Evolutionary conservation across 2,329 filamentous ascomycete species (phyloP), one percentile per base, ranked within the genome.

Genomic region (Pochonia chlamydosporia): DNA sequence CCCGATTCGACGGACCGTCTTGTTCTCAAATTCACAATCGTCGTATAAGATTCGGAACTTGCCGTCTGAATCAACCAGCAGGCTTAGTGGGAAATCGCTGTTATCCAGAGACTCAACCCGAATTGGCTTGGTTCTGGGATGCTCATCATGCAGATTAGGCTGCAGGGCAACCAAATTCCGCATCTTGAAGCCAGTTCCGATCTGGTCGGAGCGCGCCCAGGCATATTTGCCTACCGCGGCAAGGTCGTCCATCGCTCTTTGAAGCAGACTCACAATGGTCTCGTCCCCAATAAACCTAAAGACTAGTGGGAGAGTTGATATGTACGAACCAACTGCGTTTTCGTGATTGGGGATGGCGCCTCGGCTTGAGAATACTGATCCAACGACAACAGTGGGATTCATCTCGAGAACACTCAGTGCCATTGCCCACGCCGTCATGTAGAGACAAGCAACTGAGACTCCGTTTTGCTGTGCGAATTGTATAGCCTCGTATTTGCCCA

Each of bases 361-460:
- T 46, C 47, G 39, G n/a, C 45, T 49, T 3, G 47, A 49, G 36
- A 49, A 49, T 5, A 46, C 43, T 4, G 47, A 40, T 21, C 47
- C 47, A 1, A 49, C 25, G 10, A 37, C 23, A 8, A 46, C 30
- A 14, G 20, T 24, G 5, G 36, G 23, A 11, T 7, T 42, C 13
- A 18, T 30, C 18, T 49, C 42, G 13, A 49, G 30, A 2, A 39
- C 21, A 24, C 42, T 40, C 5, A 49, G 46, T 11, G 47, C 43
- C 47, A 49, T 49, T 35, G 47, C 47, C 47, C 47, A 49, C 2
- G 47, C 47, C 9, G 47, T 49, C 28, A 45, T 46, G 36, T 49
- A 46, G 14, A 49, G 9, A 10, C 42, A 49, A 11, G 47, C 47
- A 13, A 33, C 14, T 4, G 47, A 49, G 18, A 49, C 23, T 18